Evolutionary conservation across 345 rosid species (phyloP).

Genomic region (Melaleuca alternifolia): DNA sequence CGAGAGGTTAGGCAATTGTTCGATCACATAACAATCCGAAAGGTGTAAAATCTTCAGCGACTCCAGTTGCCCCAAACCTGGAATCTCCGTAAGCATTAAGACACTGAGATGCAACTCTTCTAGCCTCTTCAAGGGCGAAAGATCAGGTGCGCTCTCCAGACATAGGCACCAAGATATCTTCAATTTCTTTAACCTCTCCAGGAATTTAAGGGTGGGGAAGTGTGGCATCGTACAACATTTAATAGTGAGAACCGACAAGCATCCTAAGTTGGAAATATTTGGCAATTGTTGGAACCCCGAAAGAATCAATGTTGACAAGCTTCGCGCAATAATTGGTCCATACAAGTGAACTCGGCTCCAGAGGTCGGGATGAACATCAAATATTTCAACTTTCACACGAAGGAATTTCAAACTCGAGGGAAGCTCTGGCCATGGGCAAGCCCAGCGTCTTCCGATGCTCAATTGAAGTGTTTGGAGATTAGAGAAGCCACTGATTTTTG

Average conservation of each 20-base stretch:
- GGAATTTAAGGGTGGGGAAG: no score
- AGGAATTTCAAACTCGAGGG: neutral
- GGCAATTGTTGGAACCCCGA: fast-evolving
- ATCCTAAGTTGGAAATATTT: fast-evolving
- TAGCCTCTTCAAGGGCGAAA: neutral
- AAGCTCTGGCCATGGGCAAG: neutral
- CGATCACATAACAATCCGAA: no score
- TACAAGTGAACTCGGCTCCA: neutral
- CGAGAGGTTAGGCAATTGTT: no score
- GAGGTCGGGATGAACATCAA: neutral
- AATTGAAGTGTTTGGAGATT: neutral
- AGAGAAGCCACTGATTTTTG: no score
- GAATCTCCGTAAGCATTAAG: neutral
- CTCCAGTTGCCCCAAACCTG: neutral
- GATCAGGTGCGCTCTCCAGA: neutral
- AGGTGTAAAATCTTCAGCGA: neutral
- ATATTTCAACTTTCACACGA: neutral
- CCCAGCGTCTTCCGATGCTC: neutral
- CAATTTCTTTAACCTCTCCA: no score
- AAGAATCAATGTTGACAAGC: neutral
- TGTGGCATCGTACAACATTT: fast-evolving
- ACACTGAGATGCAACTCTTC: neutral
- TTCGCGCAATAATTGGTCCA: neutral
- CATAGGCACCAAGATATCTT: no score
- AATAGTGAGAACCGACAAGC: neutral